These are phyloP conservation scores for Agarophyton chilense DNA, from an alignment of 23 red algal genomes.

Conservation along the genomic window DNA sequence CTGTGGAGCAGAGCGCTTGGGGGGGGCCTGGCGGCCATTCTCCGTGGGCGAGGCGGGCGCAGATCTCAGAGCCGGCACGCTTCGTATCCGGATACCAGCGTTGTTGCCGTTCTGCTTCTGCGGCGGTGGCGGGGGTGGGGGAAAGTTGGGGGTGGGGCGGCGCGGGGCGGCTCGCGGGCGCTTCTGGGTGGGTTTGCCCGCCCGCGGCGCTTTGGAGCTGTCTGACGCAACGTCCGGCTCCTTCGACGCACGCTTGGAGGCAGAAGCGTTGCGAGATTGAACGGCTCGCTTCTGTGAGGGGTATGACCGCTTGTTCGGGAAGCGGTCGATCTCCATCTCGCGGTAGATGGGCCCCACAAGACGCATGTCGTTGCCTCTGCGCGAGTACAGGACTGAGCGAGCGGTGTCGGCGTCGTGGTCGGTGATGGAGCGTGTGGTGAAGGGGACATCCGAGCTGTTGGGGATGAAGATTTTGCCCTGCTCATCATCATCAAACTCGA, in stretches of 20 bases:
- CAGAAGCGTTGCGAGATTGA: background rate
- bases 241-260: background rate
- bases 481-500: slow-evolving; percentile 6
- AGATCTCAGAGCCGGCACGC: slow-evolving; percentile 11
- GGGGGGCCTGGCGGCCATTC: background rate
- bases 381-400: slow-evolving; percentile 13
- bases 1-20: background rate
- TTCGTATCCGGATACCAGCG: background rate
- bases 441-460: slow-evolving; percentile 5
- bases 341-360: slow-evolving; percentile 25
- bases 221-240: background rate
- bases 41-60: background rate
- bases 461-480: slow-evolving; percentile 8
- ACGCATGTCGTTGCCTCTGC: slow-evolving; percentile 2
- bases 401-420: slow-evolving; percentile 16
- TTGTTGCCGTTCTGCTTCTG: background rate
- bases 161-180: slow-evolving; percentile 1
- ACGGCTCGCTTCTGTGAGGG: background rate
- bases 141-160: background rate
- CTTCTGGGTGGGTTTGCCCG: slow-evolving; percentile 4
- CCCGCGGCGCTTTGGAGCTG: background rate
- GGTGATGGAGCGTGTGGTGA: slow-evolving; percentile 16
- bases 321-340: slow-evolving; percentile 36
- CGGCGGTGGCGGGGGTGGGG: background rate
- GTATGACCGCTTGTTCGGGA: background rate